A percentile compares a stretch with the other conserved stretches of the same genome.
Evolutionary conservation across 495 filamentous ascomycete genomes (phyloP).

Genomic region (Penicillium parvum): DNA sequence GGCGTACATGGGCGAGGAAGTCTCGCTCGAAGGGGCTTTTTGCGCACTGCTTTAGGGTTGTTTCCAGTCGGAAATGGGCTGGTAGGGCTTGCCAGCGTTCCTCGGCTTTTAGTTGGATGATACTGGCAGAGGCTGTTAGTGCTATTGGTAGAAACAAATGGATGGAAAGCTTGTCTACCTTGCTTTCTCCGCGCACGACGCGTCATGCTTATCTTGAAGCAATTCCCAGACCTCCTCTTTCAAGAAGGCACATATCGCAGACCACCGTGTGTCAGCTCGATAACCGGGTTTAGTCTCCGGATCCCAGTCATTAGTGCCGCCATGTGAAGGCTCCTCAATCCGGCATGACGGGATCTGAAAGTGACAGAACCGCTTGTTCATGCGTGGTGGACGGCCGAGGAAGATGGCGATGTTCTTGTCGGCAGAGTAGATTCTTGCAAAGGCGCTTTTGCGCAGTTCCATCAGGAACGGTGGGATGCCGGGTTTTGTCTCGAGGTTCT

Average conservation of each 20-base stretch:
- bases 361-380: conserved; percentile 39
- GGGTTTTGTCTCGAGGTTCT: conserved; percentile 30
- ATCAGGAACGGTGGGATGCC: conserved; percentile 31
- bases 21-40: conserved; percentile 29
- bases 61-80: conserved; percentile 23
- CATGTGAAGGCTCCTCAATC: not conserved
- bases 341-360: conserved; percentile 31
- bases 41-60: conserved; percentile 23
- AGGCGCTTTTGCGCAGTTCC: conserved; percentile 34
- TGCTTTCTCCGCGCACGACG: conserved; percentile 14
- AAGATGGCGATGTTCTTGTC: conserved; percentile 46
- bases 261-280: conserved; percentile 36
- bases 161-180: conserved; percentile 9
- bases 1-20: conserved; percentile 33
- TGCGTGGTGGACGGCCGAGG: conserved; percentile 40
- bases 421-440: conserved; percentile 40
- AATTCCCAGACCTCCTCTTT: conserved; percentile 41
- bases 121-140: not conserved
- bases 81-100: conserved; percentile 25
- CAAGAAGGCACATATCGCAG: conserved; percentile 35
- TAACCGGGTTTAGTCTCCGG: conserved; percentile 24
- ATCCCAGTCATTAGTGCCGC: conserved; percentile 12
- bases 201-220: conserved; percentile 28
- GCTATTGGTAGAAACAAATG: not conserved
- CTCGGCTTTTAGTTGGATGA: conserved; percentile 22